These are phyloP conservation scores for Lichtheimia hyalospora DNA, from an alignment of 371 early-diverging fungal species.

Conservation along the genomic window DNA sequence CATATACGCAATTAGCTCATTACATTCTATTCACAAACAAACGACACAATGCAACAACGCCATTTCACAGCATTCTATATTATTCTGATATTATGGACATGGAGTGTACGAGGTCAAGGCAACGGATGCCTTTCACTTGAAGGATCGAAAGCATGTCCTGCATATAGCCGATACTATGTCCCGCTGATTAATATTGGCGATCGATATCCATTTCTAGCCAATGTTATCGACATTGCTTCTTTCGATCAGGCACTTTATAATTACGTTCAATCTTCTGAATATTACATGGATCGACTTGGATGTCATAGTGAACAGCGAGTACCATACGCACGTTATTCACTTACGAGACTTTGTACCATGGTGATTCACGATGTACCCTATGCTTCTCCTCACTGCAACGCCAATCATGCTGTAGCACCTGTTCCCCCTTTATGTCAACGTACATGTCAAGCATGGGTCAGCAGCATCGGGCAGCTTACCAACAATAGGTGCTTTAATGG, in stretches of 20 bases:
- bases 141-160: conserved; percentile 38
- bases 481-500: conserved; percentile 8
- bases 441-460: conserved; percentile 37
- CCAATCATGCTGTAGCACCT: conserved; percentile 25
- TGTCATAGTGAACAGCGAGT: conserved; percentile 22
- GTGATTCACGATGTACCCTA: conserved; percentile 33
- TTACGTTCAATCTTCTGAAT: conserved; percentile 24
- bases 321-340: conserved; percentile 48
- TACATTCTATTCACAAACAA: too few species aligned
- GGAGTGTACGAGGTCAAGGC: conserved; percentile 3
- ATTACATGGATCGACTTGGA: conserved; percentile 27
- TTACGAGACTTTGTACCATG: conserved; percentile 32
- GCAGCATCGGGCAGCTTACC: conserved; percentile 26
- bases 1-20: too few species aligned
- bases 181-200: conserved; percentile 17
- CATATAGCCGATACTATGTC: conserved; percentile 40
- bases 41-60: too few species aligned
- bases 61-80: too few species aligned
- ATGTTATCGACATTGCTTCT: conserved; percentile 27
- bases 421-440: conserved; percentile 31
- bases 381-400: conserved; percentile 38
- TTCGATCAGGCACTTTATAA: conserved; percentile 33
- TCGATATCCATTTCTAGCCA: conserved; percentile 24
- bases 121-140: conserved; percentile 29
- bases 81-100: background rate